Percentiles rank a stretch among this genome's conserved stretches.
Conservation (phyloP, 2,329 filamentous ascomycete species). For the Alternaria ethzedia region DNA sequence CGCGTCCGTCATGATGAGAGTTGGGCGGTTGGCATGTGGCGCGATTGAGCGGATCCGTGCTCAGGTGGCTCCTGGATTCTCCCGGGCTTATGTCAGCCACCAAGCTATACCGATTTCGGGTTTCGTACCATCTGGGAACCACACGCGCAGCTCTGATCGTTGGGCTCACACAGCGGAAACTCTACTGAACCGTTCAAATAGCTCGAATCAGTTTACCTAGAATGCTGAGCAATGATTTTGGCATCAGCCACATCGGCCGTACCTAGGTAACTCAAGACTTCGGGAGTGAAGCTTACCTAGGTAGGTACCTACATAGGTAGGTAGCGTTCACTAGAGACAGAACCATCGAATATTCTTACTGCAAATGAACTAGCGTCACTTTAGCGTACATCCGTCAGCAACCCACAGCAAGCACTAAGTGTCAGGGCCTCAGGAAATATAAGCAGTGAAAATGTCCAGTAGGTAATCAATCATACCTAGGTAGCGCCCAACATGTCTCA, state of each 20-base stretch:
- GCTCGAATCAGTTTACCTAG: background rate
- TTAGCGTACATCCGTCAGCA: background rate
- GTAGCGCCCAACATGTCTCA: slow-evolving; percentile 17
- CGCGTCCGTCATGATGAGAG: background rate
- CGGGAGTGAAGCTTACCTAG: background rate
- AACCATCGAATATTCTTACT: background rate
- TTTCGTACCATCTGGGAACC: background rate
- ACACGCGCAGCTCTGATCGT: background rate
- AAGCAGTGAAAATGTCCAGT: background rate
- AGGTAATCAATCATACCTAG: background rate
- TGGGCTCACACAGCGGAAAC: background rate
- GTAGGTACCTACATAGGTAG: background rate
- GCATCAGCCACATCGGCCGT: background rate
- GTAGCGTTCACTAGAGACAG: background rate
- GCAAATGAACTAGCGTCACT: background rate
- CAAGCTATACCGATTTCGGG: background rate
- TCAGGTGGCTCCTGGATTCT: background rate
- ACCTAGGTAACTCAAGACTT: background rate
- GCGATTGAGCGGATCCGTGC: background rate
- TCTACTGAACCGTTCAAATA: background rate
- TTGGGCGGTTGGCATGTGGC: background rate
- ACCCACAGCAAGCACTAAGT: background rate
- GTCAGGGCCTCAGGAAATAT: background rate
- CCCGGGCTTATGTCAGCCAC: background rate
- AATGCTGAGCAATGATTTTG: background rate